These are phyloP conservation scores for Emmonsiellopsis sp. DNA, from an alignment of 2,329 filamentous ascomycete species.

Conservation along the genomic window DNA sequence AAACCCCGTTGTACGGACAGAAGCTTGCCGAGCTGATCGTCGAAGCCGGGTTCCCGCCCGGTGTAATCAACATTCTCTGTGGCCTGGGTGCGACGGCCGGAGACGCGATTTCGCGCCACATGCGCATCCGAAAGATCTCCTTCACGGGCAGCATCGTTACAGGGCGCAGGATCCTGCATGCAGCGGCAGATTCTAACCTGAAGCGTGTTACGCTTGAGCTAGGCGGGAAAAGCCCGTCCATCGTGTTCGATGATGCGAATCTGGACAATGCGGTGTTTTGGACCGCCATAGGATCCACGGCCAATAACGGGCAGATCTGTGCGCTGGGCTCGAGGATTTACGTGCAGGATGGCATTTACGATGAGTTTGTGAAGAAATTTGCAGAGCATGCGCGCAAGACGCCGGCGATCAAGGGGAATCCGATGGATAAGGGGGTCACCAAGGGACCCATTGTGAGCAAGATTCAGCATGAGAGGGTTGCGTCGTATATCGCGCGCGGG, in stretches of 20 bases:
- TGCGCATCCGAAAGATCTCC: slow-evolving; percentile 57
- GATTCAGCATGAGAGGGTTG: slow-evolving; percentile 78
- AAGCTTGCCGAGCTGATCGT: slow-evolving; percentile 46
- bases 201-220: slow-evolving; percentile 61
- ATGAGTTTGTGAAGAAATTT: slow-evolving; percentile 70
- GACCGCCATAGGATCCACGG: slow-evolving; percentile 49
- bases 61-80: slow-evolving; percentile 57
- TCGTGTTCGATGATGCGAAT: slow-evolving; percentile 57
- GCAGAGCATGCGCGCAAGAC: slow-evolving; percentile 62
- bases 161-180: slow-evolving; percentile 53
- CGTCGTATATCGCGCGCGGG: slow-evolving; percentile 58
- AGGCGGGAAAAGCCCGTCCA: slow-evolving; percentile 54
- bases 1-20: slow-evolving; percentile 60
- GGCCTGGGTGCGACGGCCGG: slow-evolving; percentile 72
- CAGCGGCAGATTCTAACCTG: slow-evolving; percentile 52
- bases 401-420: slow-evolving; percentile 71
- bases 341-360: slow-evolving; percentile 72
- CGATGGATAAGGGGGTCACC: slow-evolving; percentile 77
- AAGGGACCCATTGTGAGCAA: slow-evolving; percentile 53
- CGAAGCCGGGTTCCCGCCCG: slow-evolving; percentile 54
- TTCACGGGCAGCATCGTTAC: slow-evolving; percentile 56
- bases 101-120: slow-evolving; percentile 54
- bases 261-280: slow-evolving; percentile 60
- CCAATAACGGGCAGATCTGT: slow-evolving; percentile 58
- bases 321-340: slow-evolving; percentile 46